Conservation (phyloP, 2,329 filamentous ascomycete genomes). For the Lithohypha guttulata region DNA sequence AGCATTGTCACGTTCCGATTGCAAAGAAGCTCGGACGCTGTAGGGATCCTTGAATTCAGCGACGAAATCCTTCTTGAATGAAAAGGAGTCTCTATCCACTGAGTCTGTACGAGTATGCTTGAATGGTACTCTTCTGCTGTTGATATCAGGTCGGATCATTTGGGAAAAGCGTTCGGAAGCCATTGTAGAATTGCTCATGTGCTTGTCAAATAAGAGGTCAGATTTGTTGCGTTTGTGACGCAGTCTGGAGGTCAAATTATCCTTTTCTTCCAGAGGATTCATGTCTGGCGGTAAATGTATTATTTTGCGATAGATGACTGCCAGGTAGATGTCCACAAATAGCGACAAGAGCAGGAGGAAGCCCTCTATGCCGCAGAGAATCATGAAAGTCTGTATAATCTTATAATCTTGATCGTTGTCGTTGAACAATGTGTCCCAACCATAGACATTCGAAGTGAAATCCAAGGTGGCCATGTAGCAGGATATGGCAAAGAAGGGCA, state of each 20-base stretch:
- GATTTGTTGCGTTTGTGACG: conserved; percentile 64
- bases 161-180: conserved; percentile 27
- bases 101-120: conserved; percentile 63
- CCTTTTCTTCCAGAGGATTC: conserved; percentile 67
- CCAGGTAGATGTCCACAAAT: conserved; percentile 61
- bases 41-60: conserved; percentile 20
- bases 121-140: conserved; percentile 53
- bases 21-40: conserved; percentile 15
- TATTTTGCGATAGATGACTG: conserved; percentile 72
- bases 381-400: conserved; percentile 58
- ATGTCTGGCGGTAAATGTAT: conserved; percentile 76
- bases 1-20: conserved; percentile 22
- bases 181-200: conserved; percentile 43
- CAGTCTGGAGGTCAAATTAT: conserved; percentile 61
- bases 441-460: conserved; percentile 31
- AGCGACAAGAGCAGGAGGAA: conserved; percentile 62
- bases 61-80: conserved; percentile 18
- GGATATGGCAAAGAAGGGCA: conserved; percentile 54
- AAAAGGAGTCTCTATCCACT: conserved; percentile 37
- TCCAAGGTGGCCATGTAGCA: conserved; percentile 45
- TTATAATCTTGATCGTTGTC: conserved; percentile 44
- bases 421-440: conserved; percentile 60
- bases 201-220: conserved; percentile 49
- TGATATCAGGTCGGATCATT: conserved; percentile 4
- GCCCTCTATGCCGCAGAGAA: conserved; percentile 52